A percentile compares a stretch with the other conserved stretches of the same genome.
Conservation (phyloP, 371 early-diverging fungal species). For the Mucor racemosus region DNA sequence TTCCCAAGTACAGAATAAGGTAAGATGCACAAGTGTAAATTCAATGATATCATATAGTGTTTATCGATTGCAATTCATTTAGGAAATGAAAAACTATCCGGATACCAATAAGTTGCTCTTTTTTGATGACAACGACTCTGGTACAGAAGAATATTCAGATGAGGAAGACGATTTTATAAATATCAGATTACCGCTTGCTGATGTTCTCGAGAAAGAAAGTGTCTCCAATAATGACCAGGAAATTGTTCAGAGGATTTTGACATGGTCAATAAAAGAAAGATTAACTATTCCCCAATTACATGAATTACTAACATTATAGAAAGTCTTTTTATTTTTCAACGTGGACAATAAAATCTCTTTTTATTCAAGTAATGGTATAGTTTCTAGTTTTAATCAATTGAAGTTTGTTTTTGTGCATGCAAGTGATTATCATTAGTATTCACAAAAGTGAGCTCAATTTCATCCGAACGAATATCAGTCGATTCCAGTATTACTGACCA, state of each 20-base stretch:
- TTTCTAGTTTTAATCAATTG: neutral
- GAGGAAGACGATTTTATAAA: constrained; percentile 34
- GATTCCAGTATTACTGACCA: constrained; percentile 57
- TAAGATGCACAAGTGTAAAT: neutral
- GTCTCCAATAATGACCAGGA: constrained; percentile 19
- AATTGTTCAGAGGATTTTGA: constrained; percentile 30
- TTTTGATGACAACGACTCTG: constrained; percentile 24
- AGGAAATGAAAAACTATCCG: constrained; percentile 49
- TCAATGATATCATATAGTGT: neutral
- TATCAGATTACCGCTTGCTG: constrained; percentile 34
- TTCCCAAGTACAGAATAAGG: constrained; percentile 25
- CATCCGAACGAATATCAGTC: constrained; percentile 70
- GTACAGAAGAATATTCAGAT: constrained; percentile 8
- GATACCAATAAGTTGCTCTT: constrained; percentile 50
- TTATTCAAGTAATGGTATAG: neutral
- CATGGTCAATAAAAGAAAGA: constrained; percentile 43
- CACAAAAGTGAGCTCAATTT: constrained; percentile 6
- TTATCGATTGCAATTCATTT: neutral
- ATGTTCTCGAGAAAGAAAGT: constrained; percentile 39
- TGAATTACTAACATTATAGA: neutral
- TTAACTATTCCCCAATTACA: constrained; percentile 16
- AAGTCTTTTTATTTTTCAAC: no score
- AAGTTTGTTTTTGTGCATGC: no score
- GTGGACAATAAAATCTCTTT: neutral
- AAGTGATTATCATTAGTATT: neutral